Evolutionary conservation across 2,329 filamentous ascomycete species (phyloP), one percentile per base, ranked within the genome.

Genomic region (Dactylellina sp.): DNA sequence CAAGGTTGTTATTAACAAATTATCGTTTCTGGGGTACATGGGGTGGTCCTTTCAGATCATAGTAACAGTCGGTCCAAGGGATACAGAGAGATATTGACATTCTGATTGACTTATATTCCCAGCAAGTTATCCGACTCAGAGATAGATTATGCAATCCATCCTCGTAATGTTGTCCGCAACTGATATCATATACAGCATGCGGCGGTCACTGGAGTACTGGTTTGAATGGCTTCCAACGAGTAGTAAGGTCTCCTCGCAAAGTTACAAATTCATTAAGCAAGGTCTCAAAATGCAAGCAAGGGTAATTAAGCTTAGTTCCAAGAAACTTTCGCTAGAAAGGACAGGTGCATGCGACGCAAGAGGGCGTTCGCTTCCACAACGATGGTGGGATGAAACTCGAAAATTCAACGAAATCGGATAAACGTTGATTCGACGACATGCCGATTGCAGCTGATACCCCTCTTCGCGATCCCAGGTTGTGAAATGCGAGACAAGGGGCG

Each of bases 401-500:
- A 53, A 40, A 40, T 24, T 37, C 11, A 42, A 6, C 50, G 35
- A 65, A 46, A 65, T 65, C 61, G 61, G 61, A 65, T 47, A 44
- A 65, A 65, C 61, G 50, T 56, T 57, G 61, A 56, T 47, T 65
- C 39, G 50, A 57, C 49, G 46, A 63, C 46, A 63, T 63, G 47
- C 60, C 60, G 44, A 53, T 63, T 59, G 52, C 44, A 57, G 28
- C 35, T 32, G 52, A 35, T 32, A 14, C 12, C 40, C 40, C 24
- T 42, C 22, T n/a, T 25, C 16, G 28, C 11, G 35, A 20, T 32
- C 52, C 62, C 62, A 66, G 62, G 62, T 66, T 66, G 62, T 59
- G 62, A 66, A 59, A 66, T 66, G 62, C 35, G 47, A 59, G 62
- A 52, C 62, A 66, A 55, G 64, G 64, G 56, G 53, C 25, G 35